These are phyloP conservation scores for Auxenochlorella protothecoides DNA, from an alignment of 139 green algal genomes.

Conservation along the genomic window DNA sequence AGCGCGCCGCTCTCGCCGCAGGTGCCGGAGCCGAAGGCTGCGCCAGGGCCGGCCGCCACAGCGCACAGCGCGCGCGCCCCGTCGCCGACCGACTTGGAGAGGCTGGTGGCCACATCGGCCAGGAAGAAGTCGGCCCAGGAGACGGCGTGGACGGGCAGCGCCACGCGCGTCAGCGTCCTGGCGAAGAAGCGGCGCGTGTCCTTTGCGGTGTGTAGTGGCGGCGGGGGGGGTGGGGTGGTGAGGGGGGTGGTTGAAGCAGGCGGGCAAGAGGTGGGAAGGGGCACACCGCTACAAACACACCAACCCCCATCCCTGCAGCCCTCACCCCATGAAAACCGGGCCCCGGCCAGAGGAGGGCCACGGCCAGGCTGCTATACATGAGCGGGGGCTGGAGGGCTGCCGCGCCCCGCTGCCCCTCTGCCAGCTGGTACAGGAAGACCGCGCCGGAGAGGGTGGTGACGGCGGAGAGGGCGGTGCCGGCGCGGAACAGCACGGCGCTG, in stretches of 20 bases:
- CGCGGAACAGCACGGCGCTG: constrained; percentile 24
- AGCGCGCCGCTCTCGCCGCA: too few relatives aligned
- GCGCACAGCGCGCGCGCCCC: constrained; percentile 52
- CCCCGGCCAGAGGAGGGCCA: constrained; percentile 36
- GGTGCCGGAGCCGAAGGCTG: too few relatives aligned
- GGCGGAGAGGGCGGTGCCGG: not conserved
- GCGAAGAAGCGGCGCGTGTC: constrained; percentile 48
- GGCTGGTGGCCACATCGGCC: constrained; percentile 84
- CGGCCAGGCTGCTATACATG: constrained; percentile 33
- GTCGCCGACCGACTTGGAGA: constrained; percentile 77
- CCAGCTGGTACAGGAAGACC: too few relatives aligned
- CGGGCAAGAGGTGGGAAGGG: too few relatives aligned
- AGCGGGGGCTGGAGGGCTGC: constrained; percentile 28
- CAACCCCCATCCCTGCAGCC: too few relatives aligned
- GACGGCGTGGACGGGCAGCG: constrained; percentile 59
- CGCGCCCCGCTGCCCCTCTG: not conserved
- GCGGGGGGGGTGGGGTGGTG: too few relatives aligned
- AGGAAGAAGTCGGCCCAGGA: constrained; percentile 91
- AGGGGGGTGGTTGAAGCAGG: too few relatives aligned
- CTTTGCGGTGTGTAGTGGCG: not conserved
- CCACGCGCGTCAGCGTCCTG: constrained; percentile 42
- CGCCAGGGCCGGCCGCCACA: constrained; percentile 22
- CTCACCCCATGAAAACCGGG: too few relatives aligned
- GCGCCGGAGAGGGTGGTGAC: too few relatives aligned
- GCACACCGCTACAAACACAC: too few relatives aligned